Evolutionary conservation across 2,329 filamentous ascomycete species (phyloP), one percentile per base, ranked within the genome.

Genomic region (Mycosphaerella arachidis): DNA sequence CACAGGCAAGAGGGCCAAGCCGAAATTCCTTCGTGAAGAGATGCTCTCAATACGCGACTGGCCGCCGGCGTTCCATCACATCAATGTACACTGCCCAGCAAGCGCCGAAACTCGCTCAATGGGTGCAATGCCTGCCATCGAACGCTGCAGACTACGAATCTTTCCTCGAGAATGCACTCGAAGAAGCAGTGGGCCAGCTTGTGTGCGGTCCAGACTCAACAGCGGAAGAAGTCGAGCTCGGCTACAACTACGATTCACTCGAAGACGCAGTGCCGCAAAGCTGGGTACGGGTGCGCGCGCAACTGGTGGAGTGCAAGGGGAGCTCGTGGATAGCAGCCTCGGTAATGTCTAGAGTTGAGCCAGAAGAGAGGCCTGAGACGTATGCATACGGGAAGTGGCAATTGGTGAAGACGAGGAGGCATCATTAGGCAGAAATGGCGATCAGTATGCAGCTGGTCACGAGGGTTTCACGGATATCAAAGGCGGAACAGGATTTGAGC

Each of bases 211-310:
- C 62, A 0, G 54, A 46, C 29, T 37, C 53, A 33, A 57, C 62
- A 9, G 62, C 59, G 2, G 57, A 64, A 53, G 62, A 64, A 53
- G 48, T 51, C 48, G 62, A 64, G 35, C 48, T 64, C n/a, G 59
- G 57, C 7, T 64, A 62, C 55, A 60, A 62, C 18, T 58, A 62
- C 43, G 59, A 62, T 20, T 53, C 48, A 6, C 50, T 62, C 16
- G 59, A 64, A 2, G 46, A 62, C 46, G 53, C 46, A 16, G 20
- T 33, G 1, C 55, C 55, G 4, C 56, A 55, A 24, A 53, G 30
- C 3, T 56, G 55, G 37, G 53, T 62, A 9, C 51, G 53, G 16
- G 46, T 62, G n/a, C 57, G 55, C 37, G 57, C 62, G 9, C 55
- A 58, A 24, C 48, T 33, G 5, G 43, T 62, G 5, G 51, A 55